A percentile compares a stretch with the other conserved stretches of the same genome.
These are phyloP conservation scores for Russula dissimulans DNA, from an alignment of 768 basidiomycete species.

Conservation along the genomic window DNA sequence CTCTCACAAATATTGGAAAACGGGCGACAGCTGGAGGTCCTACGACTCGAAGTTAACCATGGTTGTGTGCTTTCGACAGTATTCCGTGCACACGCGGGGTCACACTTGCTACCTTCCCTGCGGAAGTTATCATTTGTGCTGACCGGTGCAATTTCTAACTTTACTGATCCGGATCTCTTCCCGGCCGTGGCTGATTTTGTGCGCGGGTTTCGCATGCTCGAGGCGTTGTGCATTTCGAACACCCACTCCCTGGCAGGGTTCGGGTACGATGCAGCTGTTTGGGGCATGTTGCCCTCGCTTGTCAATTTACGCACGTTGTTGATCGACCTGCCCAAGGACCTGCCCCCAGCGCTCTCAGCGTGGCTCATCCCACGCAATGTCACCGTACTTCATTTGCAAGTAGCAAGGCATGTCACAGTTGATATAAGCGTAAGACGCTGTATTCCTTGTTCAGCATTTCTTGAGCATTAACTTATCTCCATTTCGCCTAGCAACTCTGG, in stretches of 20 bases:
- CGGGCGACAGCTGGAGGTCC: conserved; percentile 54
- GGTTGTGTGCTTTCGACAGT: conserved; percentile 32
- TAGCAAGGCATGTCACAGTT: conserved; percentile 24
- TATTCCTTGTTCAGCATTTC: too few species aligned
- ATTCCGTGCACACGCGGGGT: conserved; percentile 34
- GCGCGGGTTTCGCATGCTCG: conserved; percentile 42
- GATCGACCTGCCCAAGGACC: conserved; percentile 55
- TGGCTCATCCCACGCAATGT: conserved; percentile 54
- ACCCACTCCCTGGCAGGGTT: conserved; percentile 33
- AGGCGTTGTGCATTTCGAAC: conserved; percentile 43
- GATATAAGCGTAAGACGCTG: conserved; percentile 7
- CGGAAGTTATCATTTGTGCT: conserved; percentile 48
- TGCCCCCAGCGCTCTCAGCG: conserved; percentile 52
- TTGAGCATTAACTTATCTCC: conserved; percentile 25
- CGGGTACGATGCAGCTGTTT: conserved; percentile 61
- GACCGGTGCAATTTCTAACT: conserved; percentile 23
- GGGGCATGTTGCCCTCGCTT: conserved; percentile 61
- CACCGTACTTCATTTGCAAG: conserved; percentile 38
- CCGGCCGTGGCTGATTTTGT: conserved; percentile 61
- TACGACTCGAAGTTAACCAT: conserved; percentile 41
- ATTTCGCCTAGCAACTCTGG: conserved; percentile 4
- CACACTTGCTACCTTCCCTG: conserved; percentile 46
- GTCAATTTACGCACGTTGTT: conserved; percentile 41
- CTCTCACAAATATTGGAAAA: conserved; percentile 51
- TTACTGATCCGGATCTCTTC: conserved; percentile 52